Base-by-base conservation (phyloP, 2,329 filamentous ascomycete species). In the Aulographum hederae region DNA sequence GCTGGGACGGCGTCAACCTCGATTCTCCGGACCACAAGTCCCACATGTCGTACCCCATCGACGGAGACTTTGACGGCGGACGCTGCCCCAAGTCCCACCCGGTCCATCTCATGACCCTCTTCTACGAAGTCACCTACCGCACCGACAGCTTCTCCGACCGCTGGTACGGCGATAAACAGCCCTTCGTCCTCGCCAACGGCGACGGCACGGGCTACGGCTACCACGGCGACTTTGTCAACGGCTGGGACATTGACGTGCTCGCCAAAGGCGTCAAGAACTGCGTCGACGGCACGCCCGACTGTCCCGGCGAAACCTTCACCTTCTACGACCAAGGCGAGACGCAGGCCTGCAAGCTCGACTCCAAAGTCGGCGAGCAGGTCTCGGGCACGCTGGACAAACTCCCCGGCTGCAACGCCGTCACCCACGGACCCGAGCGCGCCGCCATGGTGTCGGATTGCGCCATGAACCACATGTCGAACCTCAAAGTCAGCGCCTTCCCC, bases 211-310 rank as follows among this genome's bases (percentile, higher is more conserved):
- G 77, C n/a, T 80, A 68, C 56, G 69, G 69, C 14, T 65, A 65
- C 37, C 77, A 82, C 52, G 75, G 63, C 30, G 77, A 84, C 51
- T 82, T 84, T 55, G 34, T 58, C 32, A 69, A 77, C 38, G 77
- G 68, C 12, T 84, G 78, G 78, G 69, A 82, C 41, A 60, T 67
- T 38, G 50, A 65, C 37, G 75, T 78, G 39, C 71, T 80, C 41
- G 61, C 77, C 46, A 67, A 58, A 31, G 81, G 78, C 57, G 58
- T 72, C 42, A 66, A 65, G 28, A 65, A 69, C 30, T 63, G 34
- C 4, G 63, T 42, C 32, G 42, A 47, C 10, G 39, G 40, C 33
- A 41, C 34, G 31, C 29, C 31, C 18, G 38, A 4, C 34, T 44
- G 21, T 38, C 38, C 26, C 39, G 34, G 34, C 19, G 25, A 25